Conservation (phyloP, 2,329 filamentous ascomycete species). For the Sporothrix globosa region DNA sequence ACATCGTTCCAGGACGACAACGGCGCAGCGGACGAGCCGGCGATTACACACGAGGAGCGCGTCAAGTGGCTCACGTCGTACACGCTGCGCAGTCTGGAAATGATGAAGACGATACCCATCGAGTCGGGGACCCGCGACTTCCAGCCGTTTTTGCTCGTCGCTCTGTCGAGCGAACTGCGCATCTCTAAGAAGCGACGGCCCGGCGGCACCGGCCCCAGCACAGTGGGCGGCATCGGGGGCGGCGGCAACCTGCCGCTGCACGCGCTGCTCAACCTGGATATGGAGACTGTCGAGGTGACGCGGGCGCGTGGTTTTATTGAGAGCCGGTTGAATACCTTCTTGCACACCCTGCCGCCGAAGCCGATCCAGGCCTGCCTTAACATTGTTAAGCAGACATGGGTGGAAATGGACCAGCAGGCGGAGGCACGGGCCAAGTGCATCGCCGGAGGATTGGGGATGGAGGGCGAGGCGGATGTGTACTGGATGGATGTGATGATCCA, state of each 20-base stretch:
- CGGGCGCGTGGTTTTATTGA: constrained; percentile 54
- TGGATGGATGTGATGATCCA: constrained; percentile 62
- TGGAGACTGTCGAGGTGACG: constrained; percentile 50
- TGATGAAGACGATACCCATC: constrained; percentile 53
- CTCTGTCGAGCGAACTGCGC: constrained; percentile 55
- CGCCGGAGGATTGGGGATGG: constrained; percentile 34
- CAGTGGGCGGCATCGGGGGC: not conserved
- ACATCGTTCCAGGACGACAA: constrained; percentile 22
- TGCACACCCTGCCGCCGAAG: constrained; percentile 54
- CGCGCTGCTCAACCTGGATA: constrained; percentile 34
- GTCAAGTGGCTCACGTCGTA: constrained; percentile 54
- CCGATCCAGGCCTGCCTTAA: constrained; percentile 54
- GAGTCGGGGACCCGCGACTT: constrained; percentile 58
- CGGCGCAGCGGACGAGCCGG: constrained; percentile 18
- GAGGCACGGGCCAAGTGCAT: constrained; percentile 23
- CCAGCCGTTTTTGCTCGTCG: constrained; percentile 57
- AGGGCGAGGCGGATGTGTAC: constrained; percentile 49
- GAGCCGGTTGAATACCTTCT: constrained; percentile 50
- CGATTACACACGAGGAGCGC: constrained; percentile 33
- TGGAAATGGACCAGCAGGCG: constrained; percentile 48
- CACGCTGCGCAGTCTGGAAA: constrained; percentile 54
- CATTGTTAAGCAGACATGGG: constrained; percentile 58
- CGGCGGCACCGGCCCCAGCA: not conserved
- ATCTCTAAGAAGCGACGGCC: constrained; percentile 40
- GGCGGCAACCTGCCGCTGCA: constrained; percentile 23